Base-by-base conservation (phyloP, 805 yeast species). In the Hanseniaspora lachancei region DNA sequence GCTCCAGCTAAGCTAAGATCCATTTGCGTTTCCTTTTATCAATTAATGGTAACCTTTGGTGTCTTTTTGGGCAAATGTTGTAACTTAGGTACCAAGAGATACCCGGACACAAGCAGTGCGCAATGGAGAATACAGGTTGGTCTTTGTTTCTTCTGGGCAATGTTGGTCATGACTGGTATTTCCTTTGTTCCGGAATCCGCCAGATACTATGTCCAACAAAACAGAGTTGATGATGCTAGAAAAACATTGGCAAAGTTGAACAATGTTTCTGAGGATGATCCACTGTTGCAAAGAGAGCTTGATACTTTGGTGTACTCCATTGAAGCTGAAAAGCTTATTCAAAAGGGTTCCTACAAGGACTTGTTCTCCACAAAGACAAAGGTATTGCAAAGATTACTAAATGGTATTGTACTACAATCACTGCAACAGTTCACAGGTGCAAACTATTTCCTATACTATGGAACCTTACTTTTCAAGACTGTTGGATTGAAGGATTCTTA, bases 111-210 rank as follows among this genome's bases (percentile, higher is more conserved):
- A 15, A 46, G 48, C 24, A 29, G 38, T 46, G 86, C 68, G 9
- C 84, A 81, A 71, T 84, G 89, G 89, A 81, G 88, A 77, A 74
- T 82, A 59, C 86, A 85, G 54, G 72, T 83, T 65, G 84, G 84
- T 57, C 67, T 80, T 57, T 71, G 75, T 61, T 77, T 76, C 63
- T 68, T 71, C 35, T 77, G 77, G 74, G 75, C 74, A 27, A 52
- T 71, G 40, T 59, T 68, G 56, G 67, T 71, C 72, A 58, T 71
- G 52, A 61, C 60, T 32, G 73, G 68, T 58, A 69, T 70, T 70
- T 57, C 64, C 21, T 72, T 76, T 62, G 81, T 82, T 77, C 88
- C 89, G 51, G 89, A 83, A 71, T 81, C 87, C 18, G 86, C 89
- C 63, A 73, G 88, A 67, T 83, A 66, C 69, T 74, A 82, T 67